Base-by-base conservation (phyloP, 371 early-diverging fungal species). In the Syncephalis fuscata region DNA sequence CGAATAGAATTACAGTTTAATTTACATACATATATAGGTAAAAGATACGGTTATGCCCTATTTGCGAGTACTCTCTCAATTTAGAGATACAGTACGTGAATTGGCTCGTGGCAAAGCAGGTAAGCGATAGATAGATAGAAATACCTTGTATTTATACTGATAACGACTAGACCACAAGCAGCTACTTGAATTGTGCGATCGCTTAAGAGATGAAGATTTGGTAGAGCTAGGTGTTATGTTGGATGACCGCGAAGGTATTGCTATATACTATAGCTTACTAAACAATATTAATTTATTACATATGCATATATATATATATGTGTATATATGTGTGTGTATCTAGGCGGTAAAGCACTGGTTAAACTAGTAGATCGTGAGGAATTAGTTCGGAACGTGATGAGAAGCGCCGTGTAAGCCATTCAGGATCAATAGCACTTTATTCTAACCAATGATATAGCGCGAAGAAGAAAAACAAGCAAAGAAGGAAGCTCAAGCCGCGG, bases 281-380 rank as follows among this genome's bases (percentile, higher is more conserved):
- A n/a, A n/a, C n/a, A n/a, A n/a, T n/a, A n/a, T n/a, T n/a, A n/a
- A n/a, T n/a, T n/a, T n/a, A n/a, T n/a, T n/a, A n/a, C n/a, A n/a
- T n/a, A n/a, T n/a, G n/a, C n/a, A n/a, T n/a, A n/a, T n/a, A n/a
- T n/a, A n/a, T n/a, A n/a, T n/a, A n/a, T n/a, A n/a, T n/a, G n/a
- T n/a, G n/a, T n/a, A n/a, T n/a, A n/a, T n/a, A n/a, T n/a, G n/a
- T n/a, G n/a, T n/a, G 40, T 17, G 32, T 39, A 41, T 19, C 2
- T 53, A 62, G 90, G 83, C 62, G 92, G 91, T 41, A 76, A 68
- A 39, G 92, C 95, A 0, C 67, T 93, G 52, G 84, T 93, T 56
- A 96, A 93, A 63, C 62, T 94, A 41, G 80, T 85, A 9, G 80
- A 85, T 49, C 73, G 74, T 9, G 86, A 82, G 51, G 76, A 76